Evolutionary conservation across 768 basidiomycete species (phyloP).

Genomic region (Paxillus rubicundulus): DNA sequence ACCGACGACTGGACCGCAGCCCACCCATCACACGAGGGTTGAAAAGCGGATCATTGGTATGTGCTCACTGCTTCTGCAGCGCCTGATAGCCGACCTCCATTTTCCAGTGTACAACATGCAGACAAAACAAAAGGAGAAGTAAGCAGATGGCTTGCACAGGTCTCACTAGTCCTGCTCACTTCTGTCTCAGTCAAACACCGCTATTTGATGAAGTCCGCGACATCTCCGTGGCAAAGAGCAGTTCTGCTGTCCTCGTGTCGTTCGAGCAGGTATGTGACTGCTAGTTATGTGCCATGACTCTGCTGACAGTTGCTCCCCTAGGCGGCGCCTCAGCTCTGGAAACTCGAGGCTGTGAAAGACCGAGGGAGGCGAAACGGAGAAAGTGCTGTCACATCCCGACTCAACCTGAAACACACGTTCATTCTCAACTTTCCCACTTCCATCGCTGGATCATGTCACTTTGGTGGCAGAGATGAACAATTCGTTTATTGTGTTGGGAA

Average conservation of each 20-base stretch:
- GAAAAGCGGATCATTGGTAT: slow-evolving; percentile 54
- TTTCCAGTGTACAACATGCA: slow-evolving; percentile 47
- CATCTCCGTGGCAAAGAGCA: slow-evolving; percentile 44
- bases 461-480: slow-evolving; percentile 76
- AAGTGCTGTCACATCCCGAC: slow-evolving; percentile 17
- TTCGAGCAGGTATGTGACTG: slow-evolving; percentile 22
- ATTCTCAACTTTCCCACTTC: slow-evolving; percentile 57
- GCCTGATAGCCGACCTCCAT: background rate
- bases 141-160: slow-evolving; percentile 1
- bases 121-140: slow-evolving; percentile 47
- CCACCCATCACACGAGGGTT: slow-evolving; percentile 43
- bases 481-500: slow-evolving; percentile 79
- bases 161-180: slow-evolving; percentile 3
- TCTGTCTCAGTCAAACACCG: slow-evolving; percentile 44
- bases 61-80: slow-evolving; percentile 3
- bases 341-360: slow-evolving; percentile 60
- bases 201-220: slow-evolving; percentile 53
- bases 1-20: slow-evolving; percentile 41
- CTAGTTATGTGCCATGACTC: background rate
- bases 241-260: slow-evolving; percentile 42
- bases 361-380: slow-evolving; percentile 31
- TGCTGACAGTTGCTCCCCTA: slow-evolving; percentile 18
- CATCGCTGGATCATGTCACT: slow-evolving; percentile 78
- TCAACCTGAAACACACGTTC: slow-evolving; percentile 61
- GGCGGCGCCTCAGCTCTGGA: slow-evolving; percentile 77